These are phyloP conservation scores for Eucalyptus cloeziana DNA, from an alignment of 345 rosid genomes.

Conservation along the genomic window DNA sequence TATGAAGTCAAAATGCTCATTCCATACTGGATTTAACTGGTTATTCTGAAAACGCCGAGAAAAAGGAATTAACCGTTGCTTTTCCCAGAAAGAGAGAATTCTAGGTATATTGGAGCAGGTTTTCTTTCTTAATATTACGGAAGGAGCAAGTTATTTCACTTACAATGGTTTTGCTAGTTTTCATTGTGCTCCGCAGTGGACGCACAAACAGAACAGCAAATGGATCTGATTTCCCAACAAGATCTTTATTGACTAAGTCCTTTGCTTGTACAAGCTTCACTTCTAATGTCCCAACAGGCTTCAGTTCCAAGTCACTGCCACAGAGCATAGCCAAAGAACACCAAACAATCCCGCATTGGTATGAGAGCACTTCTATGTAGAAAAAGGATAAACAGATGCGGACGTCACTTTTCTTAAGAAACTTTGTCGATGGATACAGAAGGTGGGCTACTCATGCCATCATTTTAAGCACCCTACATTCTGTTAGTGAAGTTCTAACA, in stretches of 20 bases:
- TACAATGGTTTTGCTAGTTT: constrained; percentile 76
- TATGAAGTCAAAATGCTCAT: constrained; percentile 75
- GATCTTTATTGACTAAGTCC: constrained; percentile 72
- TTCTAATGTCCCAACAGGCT: constrained; percentile 81
- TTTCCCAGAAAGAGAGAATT: not conserved
- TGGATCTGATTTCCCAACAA: constrained; percentile 93
- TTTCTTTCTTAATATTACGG: not conserved
- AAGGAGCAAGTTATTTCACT: not conserved
- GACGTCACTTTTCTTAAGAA: not conserved
- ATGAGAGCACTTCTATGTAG: not conserved
- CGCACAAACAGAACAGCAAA: constrained; percentile 66
- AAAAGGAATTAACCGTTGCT: not conserved
- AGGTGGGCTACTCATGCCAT: not conserved
- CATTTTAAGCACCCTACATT: not conserved
- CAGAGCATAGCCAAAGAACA: not conserved
- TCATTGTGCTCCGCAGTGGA: constrained; percentile 56
- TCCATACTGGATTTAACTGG: constrained; percentile 83
- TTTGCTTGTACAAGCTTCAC: constrained; percentile 92
- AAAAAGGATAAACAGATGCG: not conserved
- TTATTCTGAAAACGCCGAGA: constrained; percentile 33
- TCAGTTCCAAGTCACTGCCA: constrained; percentile 62
- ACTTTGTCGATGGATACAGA: not conserved
- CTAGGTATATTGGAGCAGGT: not conserved
- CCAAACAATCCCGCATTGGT: not conserved
- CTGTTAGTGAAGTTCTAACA: not conserved